A percentile compares a stretch with the other conserved stretches of the same genome.
Conservation (phyloP, 2,329 filamentous ascomycete genomes). For the Tolypocladium endophyticum region DNA sequence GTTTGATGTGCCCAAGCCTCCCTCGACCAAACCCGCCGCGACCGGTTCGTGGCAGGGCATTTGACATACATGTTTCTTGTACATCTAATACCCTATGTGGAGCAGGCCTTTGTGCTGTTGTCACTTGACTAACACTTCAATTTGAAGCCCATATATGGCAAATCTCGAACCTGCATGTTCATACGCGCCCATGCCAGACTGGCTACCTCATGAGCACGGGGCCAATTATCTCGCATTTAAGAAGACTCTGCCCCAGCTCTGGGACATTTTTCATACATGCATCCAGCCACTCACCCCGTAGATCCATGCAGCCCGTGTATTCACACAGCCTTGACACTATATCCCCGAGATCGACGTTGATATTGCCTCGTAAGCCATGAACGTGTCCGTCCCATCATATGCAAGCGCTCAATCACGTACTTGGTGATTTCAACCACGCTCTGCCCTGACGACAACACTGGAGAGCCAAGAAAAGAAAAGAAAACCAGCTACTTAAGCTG, state of each 20-base stretch:
- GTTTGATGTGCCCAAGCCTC: neutral
- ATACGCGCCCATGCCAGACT: neutral
- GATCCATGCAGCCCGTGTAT: neutral
- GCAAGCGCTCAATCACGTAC: neutral
- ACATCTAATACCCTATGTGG: neutral
- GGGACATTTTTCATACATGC: slow-evolving; percentile 6
- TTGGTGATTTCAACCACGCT: neutral
- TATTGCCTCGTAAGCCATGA: neutral
- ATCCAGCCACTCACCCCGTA: neutral
- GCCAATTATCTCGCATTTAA: neutral
- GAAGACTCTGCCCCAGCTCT: neutral
- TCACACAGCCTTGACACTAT: neutral
- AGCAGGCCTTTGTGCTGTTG: neutral
- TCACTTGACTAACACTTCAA: neutral
- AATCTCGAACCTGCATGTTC: neutral
- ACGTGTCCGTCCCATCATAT: neutral
- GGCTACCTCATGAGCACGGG: neutral
- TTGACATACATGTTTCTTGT: neutral
- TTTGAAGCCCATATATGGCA: neutral
- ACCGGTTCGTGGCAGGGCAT: neutral
- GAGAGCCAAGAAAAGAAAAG: too few species aligned
- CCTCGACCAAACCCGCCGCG: neutral
- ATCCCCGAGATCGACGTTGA: neutral
- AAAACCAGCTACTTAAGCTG: slow-evolving; percentile 39
- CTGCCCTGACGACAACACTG: too few species aligned